Evolutionary conservation across 2,329 filamentous ascomycete genomes (phyloP).

Genomic region (Diaporthe vaccinii): DNA sequence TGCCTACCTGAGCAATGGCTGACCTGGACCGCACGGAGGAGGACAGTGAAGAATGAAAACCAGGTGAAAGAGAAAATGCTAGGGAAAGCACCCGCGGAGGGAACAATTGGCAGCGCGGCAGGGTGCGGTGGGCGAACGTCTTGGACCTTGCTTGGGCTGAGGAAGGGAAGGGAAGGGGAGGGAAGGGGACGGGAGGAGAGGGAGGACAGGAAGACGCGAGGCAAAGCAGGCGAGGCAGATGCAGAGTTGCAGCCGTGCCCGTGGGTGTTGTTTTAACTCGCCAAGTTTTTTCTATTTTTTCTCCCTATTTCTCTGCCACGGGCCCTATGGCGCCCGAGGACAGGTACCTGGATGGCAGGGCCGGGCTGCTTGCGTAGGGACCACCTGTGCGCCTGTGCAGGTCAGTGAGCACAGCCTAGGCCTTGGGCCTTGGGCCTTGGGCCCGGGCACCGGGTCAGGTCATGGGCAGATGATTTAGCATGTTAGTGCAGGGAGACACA

Average conservation of each 20-base stretch:
- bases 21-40: conserved; percentile 3
- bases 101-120: conserved; percentile 40
- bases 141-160: conserved; percentile 39
- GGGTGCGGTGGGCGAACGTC: conserved; percentile 37
- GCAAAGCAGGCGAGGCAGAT: conserved; percentile 13
- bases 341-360: conserved; percentile 7
- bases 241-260: conserved; percentile 36
- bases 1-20: conserved; percentile 16
- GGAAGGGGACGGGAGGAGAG: conserved; percentile 6
- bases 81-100: conserved; percentile 39
- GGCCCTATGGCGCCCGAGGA: neutral
- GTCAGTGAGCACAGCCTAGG: conserved; percentile 5
- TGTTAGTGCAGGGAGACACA: neutral
- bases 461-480: neutral
- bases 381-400: neutral
- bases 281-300: conserved; percentile 35
- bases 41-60: conserved; percentile 32
- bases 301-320: conserved; percentile 7
- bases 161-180: conserved; percentile 2
- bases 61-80: conserved; percentile 40
- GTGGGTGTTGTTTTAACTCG: conserved; percentile 37
- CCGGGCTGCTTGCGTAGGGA: neutral
- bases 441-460: neutral
- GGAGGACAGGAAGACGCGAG: conserved; percentile 12
- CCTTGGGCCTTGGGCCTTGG: neutral